These are phyloP conservation scores for Stygiomarasmius scandens DNA, from an alignment of 1,284 basidiomycete genomes.

Conservation along the genomic window DNA sequence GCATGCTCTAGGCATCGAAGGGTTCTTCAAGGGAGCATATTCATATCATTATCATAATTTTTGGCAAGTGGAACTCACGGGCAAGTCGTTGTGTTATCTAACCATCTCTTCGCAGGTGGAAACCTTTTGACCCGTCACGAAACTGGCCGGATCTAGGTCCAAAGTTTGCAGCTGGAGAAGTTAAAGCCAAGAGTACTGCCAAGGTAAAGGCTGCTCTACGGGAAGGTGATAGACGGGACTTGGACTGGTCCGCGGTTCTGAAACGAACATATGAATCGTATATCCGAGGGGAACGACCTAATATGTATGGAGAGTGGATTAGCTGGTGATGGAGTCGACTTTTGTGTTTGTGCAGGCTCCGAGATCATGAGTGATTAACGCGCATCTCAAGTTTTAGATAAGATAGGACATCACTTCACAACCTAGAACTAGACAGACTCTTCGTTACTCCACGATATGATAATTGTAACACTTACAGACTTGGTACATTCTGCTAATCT, in stretches of 20 bases:
- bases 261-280: conserved; percentile 82
- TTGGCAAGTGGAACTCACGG: conserved; percentile 51
- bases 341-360: too few relatives aligned
- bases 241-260: conserved; percentile 77
- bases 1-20: conserved; percentile 78
- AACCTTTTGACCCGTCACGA: conserved; percentile 84
- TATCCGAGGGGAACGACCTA: conserved; percentile 70
- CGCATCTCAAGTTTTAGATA: too few relatives aligned
- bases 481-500: neutral
- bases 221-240: conserved; percentile 53
- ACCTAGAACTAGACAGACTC: conserved; percentile 4
- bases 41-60: conserved; percentile 89
- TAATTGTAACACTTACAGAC: neutral
- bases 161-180: conserved; percentile 69
- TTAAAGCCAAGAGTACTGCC: conserved; percentile 25
- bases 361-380: too few relatives aligned
- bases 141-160: conserved; percentile 92
- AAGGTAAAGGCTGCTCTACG: conserved; percentile 23
- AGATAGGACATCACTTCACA: too few relatives aligned
- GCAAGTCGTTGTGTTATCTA: neutral
- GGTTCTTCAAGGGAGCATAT: conserved; percentile 85
- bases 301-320: conserved; percentile 78
- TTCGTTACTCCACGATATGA: neutral
- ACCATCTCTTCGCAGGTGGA: conserved; percentile 68
- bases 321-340: conserved; percentile 50